Evolutionary conservation across 1,284 basidiomycete species (phyloP), one percentile per base, ranked within the genome.

Genomic region (Abortiporus biennis): DNA sequence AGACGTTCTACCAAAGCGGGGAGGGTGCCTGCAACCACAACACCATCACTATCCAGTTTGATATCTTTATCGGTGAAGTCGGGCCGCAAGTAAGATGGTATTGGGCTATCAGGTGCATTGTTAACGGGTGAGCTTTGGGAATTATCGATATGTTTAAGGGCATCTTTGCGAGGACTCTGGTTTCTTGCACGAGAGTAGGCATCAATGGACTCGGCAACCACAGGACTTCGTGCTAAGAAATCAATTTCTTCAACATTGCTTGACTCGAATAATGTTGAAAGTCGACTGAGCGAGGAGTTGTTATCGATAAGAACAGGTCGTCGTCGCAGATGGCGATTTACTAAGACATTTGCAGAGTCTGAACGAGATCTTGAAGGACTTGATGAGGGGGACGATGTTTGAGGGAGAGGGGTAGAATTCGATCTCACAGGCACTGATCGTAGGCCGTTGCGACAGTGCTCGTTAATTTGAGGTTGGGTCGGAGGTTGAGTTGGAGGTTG

Each of bases 1-100:
- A 91, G 62, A 29, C 76, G 69, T 55, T 87, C 85, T 15, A 89
- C 72, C 35, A 92, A 65, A 4, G 85, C 87, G 5, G 69, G 63
- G 19, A 89, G 57, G 0, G 84, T 85, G 2, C 83, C 88, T 25
- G 71, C 75, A 40, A 73, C 72, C 40, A 90, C 73, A 29, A 62
- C 62, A 16, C 82, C 75, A 41, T 80, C 78, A 25, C 65, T 60
- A 42, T 80, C 74, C 19, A 76, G 50, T 45, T 77, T 68, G 44
- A 90, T 67, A 48, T 81, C 69, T 43, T 76, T 68, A 2, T 67
- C 59, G 2, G 49, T 55, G 55, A 83, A 80, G 45, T 72, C 70
- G 2, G 82, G 76, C 27, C 74, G 76, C 35, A 91, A 69, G 62
- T 78, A 86, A 75, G 78, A 78, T 1, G 83, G 81, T 29, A 64